A percentile compares a stretch with the other conserved stretches of the same genome.
These are phyloP conservation scores for Pseudogymnoascus sp. DNA, from an alignment of 2,329 filamentous ascomycete species.

Conservation along the genomic window DNA sequence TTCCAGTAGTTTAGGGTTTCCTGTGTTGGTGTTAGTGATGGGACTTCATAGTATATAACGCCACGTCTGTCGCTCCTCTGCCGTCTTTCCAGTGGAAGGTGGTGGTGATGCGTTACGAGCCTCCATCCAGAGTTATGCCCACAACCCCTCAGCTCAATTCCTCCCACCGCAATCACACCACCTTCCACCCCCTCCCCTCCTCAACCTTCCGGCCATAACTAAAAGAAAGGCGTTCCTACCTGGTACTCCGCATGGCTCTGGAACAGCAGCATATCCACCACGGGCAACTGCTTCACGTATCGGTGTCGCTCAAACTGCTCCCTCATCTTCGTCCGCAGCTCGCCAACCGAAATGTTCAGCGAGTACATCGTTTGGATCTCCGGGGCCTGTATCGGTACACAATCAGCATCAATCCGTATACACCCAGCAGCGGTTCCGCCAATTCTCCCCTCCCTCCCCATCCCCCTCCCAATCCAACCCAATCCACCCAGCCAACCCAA, in stretches of 20 bases:
- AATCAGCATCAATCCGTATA: conserved; percentile 14
- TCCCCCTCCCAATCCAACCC: neutral
- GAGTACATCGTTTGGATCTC: conserved; percentile 98
- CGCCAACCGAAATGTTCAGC: conserved; percentile 76
- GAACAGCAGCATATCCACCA: conserved; percentile 82
- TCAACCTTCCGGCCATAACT: neutral
- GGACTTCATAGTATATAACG: neutral
- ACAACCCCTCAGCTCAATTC: neutral
- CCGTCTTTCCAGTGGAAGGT: neutral
- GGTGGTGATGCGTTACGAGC: neutral
- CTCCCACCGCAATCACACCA: neutral
- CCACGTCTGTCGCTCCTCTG: neutral
- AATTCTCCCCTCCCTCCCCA: neutral
- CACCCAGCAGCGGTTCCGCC: neutral
- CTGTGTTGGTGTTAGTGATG: conserved; percentile 36
- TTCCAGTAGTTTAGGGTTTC: conserved; percentile 99
- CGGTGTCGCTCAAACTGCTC: conserved; percentile 95
- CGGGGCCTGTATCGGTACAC: conserved; percentile 56
- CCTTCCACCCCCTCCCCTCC: neutral
- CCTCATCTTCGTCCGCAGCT: conserved; percentile 84
- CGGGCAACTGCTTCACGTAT: conserved; percentile 80
- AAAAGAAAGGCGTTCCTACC: conserved; percentile 40
- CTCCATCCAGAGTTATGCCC: neutral
- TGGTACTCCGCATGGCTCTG: conserved; percentile 92
- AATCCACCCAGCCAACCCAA: neutral